Evolutionary conservation across 768 basidiomycete species (phyloP), one percentile per base, ranked within the genome.

Genomic region (Lyophyllum atratum): DNA sequence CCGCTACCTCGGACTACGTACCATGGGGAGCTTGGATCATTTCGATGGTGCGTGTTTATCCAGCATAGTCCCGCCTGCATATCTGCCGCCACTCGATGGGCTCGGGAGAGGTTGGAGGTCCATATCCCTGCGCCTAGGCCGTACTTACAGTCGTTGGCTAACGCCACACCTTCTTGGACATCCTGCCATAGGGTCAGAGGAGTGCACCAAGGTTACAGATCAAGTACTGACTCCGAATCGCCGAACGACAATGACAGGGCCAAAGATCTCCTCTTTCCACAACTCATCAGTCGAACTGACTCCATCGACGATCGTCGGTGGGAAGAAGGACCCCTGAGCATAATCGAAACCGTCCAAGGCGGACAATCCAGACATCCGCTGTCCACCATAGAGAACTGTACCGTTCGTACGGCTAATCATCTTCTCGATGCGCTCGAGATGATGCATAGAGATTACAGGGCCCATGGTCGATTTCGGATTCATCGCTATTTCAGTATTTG

Each of bases 21-120:
- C 92, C 93, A 95, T 39, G 93, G 92, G 29, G 90, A 92, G 60
- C 88, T 89, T 8, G 93, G 93, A 66, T 94, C 92, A 63, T 95
- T 94, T 45, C 92, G 82, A 66, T 95, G 93, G 62, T 93, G 91
- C 0, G 89, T 92, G 67, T 95, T 94, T 34, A 93, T 83, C 93
- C 93, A 95, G 44, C 90, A 88, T 28, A 94, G 66, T 4, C 93
- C 93, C 17, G 87, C 76, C 61, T 94, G 80, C 33, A 95, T 85
- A 31, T 75, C 74, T 49, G 80, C 80, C 6, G 92, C 81, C 2
- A 92, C 81, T 3, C 88, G 85, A 66, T 93, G 91, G 10, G 89
- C 92, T 54, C 85, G 78, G 0, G 90, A 86, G 29, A 94, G 66
- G 68, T 92, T 77, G 26, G 77, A 74, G 4, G 91, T 92, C 92